These are phyloP conservation scores for Sugiyamaella smithiae DNA, from an alignment of 805 yeast species.

Conservation along the genomic window DNA sequence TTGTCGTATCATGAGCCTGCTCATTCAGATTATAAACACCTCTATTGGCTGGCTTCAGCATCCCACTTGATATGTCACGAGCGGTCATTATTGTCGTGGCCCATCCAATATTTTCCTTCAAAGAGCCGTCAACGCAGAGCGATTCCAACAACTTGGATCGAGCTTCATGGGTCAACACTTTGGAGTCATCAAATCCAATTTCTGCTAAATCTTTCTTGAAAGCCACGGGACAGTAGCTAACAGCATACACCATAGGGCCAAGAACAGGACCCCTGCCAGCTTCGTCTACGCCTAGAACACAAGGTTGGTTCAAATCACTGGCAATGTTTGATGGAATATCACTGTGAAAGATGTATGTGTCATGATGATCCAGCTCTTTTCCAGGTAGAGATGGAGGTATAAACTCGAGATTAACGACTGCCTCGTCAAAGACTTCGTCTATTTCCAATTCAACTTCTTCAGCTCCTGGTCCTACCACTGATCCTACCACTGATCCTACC, in stretches of 20 bases:
- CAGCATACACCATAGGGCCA: slow-evolving; percentile 97
- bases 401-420: slow-evolving; percentile 12
- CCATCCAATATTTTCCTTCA: slow-evolving; percentile 73
- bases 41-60: slow-evolving; percentile 61
- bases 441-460: not conserved
- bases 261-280: slow-evolving; percentile 98
- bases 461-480: too few species aligned
- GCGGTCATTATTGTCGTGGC: slow-evolving; percentile 84
- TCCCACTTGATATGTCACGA: slow-evolving; percentile 79
- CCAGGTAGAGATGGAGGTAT: slow-evolving; percentile 26
- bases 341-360: slow-evolving; percentile 24
- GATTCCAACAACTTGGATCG: slow-evolving; percentile 60
- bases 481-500: too few species aligned
- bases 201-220: slow-evolving; percentile 50
- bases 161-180: slow-evolving; percentile 69
- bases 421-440: not conserved
- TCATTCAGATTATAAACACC: slow-evolving; percentile 77
- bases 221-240: slow-evolving; percentile 65
- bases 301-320: slow-evolving; percentile 11
- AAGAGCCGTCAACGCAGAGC: slow-evolving; percentile 50
- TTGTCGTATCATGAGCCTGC: slow-evolving; percentile 96
- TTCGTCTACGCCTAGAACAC: slow-evolving; percentile 87
- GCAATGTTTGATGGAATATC: slow-evolving; percentile 17
- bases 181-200: slow-evolving; percentile 91
- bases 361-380: slow-evolving; percentile 12